Evolutionary conservation across 371 early-diverging fungal genomes (phyloP), one percentile per base, ranked within the genome.

Genomic region (Coemansia sp.): DNA sequence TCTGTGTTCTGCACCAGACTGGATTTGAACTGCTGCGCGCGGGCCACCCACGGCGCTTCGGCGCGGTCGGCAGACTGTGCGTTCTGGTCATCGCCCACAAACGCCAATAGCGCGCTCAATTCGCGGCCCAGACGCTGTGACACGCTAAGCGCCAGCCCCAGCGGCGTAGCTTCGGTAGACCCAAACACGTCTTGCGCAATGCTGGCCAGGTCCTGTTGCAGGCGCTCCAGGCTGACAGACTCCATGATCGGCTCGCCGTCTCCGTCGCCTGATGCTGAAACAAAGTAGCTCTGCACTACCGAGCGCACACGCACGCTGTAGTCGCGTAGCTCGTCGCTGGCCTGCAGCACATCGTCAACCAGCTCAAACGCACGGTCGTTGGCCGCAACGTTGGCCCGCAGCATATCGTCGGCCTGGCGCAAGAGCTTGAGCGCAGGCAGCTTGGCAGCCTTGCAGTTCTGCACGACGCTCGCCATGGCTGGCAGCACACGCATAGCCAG

Each of bases 1-100:
- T 92, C 93, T n/a, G 85, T 83, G 69, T 91, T 93, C 20, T 91
- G 83, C 28, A 89, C 83, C 26, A 90, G 88, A 50, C 89, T 89
- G 0, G 85, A 86, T 79, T 93, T 93, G 78, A 94, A 85, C 47
- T 87, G 86, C 50, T 87, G 85, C 18, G 94, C 91, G 12, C 95
- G 86, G 65, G 82, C 82, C 33, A 86, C 71, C 96, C 96, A 94
- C 11, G 94, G 94, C 54, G 66, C 64, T 16, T 28, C 7, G 2
- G 9, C 53, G 4, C 51, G 18, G 0, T 53, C 64, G 6, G 42
- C 62, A 48, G 23, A 53, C 20, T 39, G 5, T 7, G 25, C 37
- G 21, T 42, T 39, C 39, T 20, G 44, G 18, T 53, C 59, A 40
- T 50, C 61, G 54, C 61, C 23, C 16, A 71, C 39, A 12, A 39